Conservation (phyloP, 352 stramenopile genomes). For the Halophytophthora batemanensis region DNA sequence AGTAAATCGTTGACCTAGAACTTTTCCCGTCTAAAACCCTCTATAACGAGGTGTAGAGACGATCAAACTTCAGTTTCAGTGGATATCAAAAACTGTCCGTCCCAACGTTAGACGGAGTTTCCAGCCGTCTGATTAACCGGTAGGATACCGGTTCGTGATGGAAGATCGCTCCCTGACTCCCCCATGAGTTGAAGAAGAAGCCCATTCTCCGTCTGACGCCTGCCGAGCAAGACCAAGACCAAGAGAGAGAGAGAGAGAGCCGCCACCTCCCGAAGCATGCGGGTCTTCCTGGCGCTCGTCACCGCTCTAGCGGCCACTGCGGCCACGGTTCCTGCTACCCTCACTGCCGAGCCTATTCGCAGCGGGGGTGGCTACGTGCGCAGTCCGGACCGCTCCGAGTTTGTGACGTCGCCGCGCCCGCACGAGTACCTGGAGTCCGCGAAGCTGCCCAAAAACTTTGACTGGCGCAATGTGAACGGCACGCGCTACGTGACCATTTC, state of each 20-base stretch:
- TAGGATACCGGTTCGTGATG: too few relatives aligned
- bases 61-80: too few relatives aligned
- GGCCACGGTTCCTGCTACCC: constrained; percentile 4
- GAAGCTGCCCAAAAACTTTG: constrained; percentile 91
- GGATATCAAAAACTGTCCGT: too few relatives aligned
- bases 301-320: constrained; percentile 2
- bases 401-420: constrained; percentile 55
- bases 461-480: constrained; percentile 89
- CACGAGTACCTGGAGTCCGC: constrained; percentile 62
- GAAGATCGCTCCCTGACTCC: too few relatives aligned
- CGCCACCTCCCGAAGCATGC: constrained; percentile 6
- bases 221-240: constrained; percentile 11
- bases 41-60: too few relatives aligned
- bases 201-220: constrained; percentile 18
- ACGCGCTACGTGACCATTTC: constrained; percentile 82
- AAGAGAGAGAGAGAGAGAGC: constrained; percentile 5
- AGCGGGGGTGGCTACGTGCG: constrained; percentile 66
- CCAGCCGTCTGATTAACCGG: too few relatives aligned
- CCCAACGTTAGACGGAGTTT: too few relatives aligned
- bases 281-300: constrained; percentile 10
- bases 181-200: not conserved
- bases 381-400: constrained; percentile 62
- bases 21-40: too few relatives aligned
- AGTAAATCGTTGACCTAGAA: too few relatives aligned
- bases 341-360: constrained; percentile 5